A percentile compares a stretch with the other conserved stretches of the same genome.
Evolutionary conservation across 768 basidiomycete species (phyloP).

Genomic region (Pholiota conissans): DNA sequence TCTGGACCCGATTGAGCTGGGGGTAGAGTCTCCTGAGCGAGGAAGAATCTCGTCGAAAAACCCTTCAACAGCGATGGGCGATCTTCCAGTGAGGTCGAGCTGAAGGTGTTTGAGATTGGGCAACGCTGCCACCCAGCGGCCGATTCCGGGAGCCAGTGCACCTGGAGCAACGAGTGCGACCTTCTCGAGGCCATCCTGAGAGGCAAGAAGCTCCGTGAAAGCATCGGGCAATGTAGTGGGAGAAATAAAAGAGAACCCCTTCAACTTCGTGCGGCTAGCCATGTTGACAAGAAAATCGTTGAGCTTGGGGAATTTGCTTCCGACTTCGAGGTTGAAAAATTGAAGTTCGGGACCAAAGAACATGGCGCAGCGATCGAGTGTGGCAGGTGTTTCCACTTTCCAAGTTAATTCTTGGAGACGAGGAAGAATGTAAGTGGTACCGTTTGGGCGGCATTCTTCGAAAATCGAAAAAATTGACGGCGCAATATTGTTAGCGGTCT

Average conservation of each 20-base stretch:
- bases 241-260: constrained; percentile 69
- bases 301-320: constrained; percentile 55
- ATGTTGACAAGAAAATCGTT: constrained; percentile 63
- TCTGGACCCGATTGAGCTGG: constrained; percentile 63
- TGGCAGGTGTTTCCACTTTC: constrained; percentile 67
- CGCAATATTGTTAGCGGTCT: constrained; percentile 61
- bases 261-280: constrained; percentile 61
- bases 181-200: constrained; percentile 61
- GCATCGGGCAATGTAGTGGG: constrained; percentile 69
- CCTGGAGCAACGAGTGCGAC: constrained; percentile 71
- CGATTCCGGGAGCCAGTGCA: constrained; percentile 68
- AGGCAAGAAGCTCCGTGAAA: constrained; percentile 64
- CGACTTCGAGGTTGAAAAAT: constrained; percentile 62
- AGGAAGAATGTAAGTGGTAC: constrained; percentile 61
- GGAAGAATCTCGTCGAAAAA: constrained; percentile 73
- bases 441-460: constrained; percentile 56
- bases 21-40: constrained; percentile 70
- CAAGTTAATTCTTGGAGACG: constrained; percentile 68
- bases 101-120: constrained; percentile 63
- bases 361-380: constrained; percentile 60
- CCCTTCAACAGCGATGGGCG: constrained; percentile 70
- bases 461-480: constrained; percentile 67
- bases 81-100: constrained; percentile 70
- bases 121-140: constrained; percentile 69
- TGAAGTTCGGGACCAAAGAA: constrained; percentile 70